phyloP scores from a whole-genome alignment of 805 yeast genomes.

The Torulaspora gathmanii region DNA sequence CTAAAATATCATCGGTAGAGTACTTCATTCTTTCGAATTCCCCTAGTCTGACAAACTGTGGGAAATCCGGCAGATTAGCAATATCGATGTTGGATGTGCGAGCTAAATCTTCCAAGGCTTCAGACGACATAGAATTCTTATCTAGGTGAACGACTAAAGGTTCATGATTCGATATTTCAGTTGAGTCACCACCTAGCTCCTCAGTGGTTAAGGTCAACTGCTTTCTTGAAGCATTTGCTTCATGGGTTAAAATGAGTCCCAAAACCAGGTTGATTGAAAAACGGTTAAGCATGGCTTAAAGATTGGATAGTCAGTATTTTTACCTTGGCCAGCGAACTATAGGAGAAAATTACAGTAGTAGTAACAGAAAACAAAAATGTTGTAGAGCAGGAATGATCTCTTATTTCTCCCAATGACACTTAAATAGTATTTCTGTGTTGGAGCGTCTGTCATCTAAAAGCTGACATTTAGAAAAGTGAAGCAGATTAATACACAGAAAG shows the following conservation, averaged over 20 bases:
- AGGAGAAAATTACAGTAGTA: neutral
- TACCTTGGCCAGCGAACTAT: neutral
- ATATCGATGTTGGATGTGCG: slow-evolving; percentile 26
- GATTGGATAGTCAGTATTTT: neutral
- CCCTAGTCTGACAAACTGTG: slow-evolving; percentile 26
- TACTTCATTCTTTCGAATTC: slow-evolving; percentile 19
- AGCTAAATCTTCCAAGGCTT: slow-evolving; percentile 20
- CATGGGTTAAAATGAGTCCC: slow-evolving; percentile 2
- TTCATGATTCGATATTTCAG: slow-evolving; percentile 3
- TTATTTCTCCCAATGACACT: neutral
- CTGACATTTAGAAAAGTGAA: neutral
- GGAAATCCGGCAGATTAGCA: slow-evolving; percentile 28
- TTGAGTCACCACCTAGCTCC: slow-evolving; percentile 22
- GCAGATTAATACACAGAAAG: neutral
- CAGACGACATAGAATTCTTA: slow-evolving; percentile 18
- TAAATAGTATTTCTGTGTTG: slow-evolving; percentile 2
- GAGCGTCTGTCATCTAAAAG: neutral
- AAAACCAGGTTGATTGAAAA: slow-evolving; percentile 2
- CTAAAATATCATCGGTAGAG: slow-evolving; percentile 11
- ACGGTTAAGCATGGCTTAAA: slow-evolving; percentile 4
- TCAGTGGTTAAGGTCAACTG: slow-evolving; percentile 18
- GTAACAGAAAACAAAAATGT: neutral
- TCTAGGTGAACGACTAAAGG: slow-evolving; percentile 18
- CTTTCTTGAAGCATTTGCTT: slow-evolving; percentile 3
- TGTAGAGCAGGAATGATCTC: neutral